Evolutionary conservation across 1,284 basidiomycete genomes (phyloP), one percentile per base, ranked within the genome.

Genomic region (Hypsizygus ulmarius): DNA sequence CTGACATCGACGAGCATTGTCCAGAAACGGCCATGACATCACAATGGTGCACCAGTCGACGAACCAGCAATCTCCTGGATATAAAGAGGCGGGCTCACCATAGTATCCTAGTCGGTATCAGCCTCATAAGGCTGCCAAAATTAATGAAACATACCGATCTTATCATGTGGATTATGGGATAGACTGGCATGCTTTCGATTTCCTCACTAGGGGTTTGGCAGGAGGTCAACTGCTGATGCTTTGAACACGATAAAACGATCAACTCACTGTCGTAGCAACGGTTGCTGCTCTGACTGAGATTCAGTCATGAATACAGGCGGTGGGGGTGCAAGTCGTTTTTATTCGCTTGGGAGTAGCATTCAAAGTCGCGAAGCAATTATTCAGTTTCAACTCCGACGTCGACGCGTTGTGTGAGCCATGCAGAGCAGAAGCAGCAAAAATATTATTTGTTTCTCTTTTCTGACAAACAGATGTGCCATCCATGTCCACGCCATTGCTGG

Each of bases 141-240:
- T n/a, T 10, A 11, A 27, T 1, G 28, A 7, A 35, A 64, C 68
- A 37, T 45, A 85, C 84, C 45, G 69, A 62, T 67, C 80, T 71
- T 53, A 88, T 81, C 70, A 81, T 77, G 50, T 85, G 84, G 43
- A 89, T 84, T 42, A 84, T 68, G n/a, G 87, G 86, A 59, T 85
- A 90, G 1, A 90, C 84, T 16, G 76, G 69, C 0, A 78, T 82
- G 14, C 65, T 57, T 25, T 80, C 78, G 35, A 81, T 66, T 49
- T 73, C 70, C 50, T 74, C 72, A 19, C 70, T 72, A 41, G 16
- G 27, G 14, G n/a, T 40, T 36, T 33, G 36, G 5, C 18, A 32
- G 34, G 33, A 9, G 12, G 44, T 27, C 42, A 47, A 11, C 28
- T 11, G 3, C 15, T 25, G 28, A 16, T 36, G 36, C n/a, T 18